phyloP scores from a whole-genome alignment of 2,329 filamentous ascomycete species.

The Xylaria arbuscula region DNA sequence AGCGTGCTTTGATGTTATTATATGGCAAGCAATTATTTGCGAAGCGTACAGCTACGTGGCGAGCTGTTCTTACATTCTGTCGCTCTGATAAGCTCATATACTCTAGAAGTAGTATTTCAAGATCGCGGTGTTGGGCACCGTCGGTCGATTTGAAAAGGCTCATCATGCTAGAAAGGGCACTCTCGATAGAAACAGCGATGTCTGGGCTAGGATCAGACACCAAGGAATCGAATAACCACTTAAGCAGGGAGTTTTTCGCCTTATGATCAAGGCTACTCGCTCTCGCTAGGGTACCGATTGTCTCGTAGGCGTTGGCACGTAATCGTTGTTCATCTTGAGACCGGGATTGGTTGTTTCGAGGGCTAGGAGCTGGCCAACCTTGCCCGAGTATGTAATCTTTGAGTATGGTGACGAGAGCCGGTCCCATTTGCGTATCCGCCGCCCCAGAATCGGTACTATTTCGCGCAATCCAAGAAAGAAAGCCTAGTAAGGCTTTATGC shows the following conservation, averaged over 20 bases:
- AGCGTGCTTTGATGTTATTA: constrained; percentile 80
- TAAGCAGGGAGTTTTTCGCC: constrained; percentile 65
- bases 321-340: constrained; percentile 72
- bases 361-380: constrained; percentile 78
- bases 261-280: constrained; percentile 67
- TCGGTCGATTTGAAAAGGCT: constrained; percentile 55
- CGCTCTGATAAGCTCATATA: constrained; percentile 70
- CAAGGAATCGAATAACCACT: constrained; percentile 86
- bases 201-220: constrained; percentile 80
- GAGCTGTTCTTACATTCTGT: constrained; percentile 75
- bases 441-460: constrained; percentile 68
- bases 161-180: constrained; percentile 81
- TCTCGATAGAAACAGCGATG: constrained; percentile 88
- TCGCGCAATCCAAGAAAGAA: constrained; percentile 86
- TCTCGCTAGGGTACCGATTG: constrained; percentile 82
- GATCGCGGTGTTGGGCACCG: constrained; percentile 49
- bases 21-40: constrained; percentile 89
- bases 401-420: constrained; percentile 74
- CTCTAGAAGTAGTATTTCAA: constrained; percentile 70
- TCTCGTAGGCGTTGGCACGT: constrained; percentile 87
- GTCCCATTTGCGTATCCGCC: constrained; percentile 73
- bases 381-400: constrained; percentile 80
- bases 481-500: constrained; percentile 83
- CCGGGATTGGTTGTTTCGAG: constrained; percentile 57
- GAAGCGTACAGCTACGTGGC: constrained; percentile 87